Percentiles rank a stretch among this genome's conserved stretches.
These are phyloP conservation scores for Entophlyctis luteolus DNA, from an alignment of 192 early-diverging fungal genomes.

Conservation along the genomic window DNA sequence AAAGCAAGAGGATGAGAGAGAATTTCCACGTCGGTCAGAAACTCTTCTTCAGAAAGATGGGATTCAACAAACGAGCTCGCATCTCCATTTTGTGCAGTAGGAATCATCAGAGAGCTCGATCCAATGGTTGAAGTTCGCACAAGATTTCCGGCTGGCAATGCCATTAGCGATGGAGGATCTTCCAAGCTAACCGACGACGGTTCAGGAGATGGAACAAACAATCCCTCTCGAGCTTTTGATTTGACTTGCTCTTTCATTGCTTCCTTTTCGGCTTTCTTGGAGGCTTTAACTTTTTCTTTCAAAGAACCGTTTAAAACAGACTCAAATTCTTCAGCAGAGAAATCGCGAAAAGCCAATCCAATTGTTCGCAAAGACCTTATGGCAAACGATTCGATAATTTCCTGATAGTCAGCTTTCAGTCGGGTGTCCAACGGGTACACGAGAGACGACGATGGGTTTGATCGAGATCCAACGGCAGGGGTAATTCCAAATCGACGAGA, in stretches of 20 bases:
- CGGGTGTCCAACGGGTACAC: slow-evolving; percentile 10
- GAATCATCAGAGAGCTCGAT: background rate
- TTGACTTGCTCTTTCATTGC: background rate
- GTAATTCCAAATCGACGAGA: background rate
- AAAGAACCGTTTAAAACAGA: slow-evolving; percentile 16
- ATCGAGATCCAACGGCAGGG: slow-evolving; percentile 10
- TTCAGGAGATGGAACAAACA: background rate
- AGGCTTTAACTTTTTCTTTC: slow-evolving; percentile 2
- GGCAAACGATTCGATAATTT: slow-evolving; percentile 68
- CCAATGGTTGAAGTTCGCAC: background rate
- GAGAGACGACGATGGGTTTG: slow-evolving; percentile 7
- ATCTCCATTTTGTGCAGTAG: background rate
- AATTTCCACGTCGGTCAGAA: background rate
- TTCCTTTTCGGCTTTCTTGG: slow-evolving; percentile 10
- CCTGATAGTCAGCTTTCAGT: slow-evolving; percentile 15
- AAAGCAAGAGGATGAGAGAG: slow-evolving; percentile 14
- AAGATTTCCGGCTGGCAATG: background rate
- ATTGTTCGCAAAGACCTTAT: slow-evolving; percentile 84
- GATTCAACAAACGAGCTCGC: slow-evolving; percentile 2
- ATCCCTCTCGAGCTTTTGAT: background rate
- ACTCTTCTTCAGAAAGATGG: slow-evolving; percentile 7
- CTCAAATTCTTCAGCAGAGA: slow-evolving; percentile 23
- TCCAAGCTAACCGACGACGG: background rate
- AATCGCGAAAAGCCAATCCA: slow-evolving; percentile 62
- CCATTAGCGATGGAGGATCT: no score